Percentiles rank a stretch among this genome's conserved stretches.
These are phyloP conservation scores for Neofusicoccum sp. DNA, from an alignment of 2,329 filamentous ascomycete genomes.

Conservation along the genomic window DNA sequence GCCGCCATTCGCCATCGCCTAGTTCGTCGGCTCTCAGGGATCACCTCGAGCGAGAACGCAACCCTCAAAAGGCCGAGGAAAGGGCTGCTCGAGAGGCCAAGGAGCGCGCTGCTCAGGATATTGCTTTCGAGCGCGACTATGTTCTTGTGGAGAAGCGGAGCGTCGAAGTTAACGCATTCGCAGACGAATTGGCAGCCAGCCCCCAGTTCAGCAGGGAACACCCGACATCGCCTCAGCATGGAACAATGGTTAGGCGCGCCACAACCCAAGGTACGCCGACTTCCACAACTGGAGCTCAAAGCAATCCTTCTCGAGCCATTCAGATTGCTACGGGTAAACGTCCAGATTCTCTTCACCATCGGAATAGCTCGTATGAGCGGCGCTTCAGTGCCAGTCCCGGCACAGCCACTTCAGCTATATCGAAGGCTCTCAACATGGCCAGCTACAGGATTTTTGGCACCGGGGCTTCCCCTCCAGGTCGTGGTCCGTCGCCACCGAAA, in stretches of 20 bases:
- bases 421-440: conserved; percentile 92
- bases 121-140: conserved; percentile 90
- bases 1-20: conserved; percentile 47
- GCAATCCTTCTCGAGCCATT: conserved; percentile 71
- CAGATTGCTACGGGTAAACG: conserved; percentile 71
- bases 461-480: conserved; percentile 64
- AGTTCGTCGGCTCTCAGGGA: conserved; percentile 54
- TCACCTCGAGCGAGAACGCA: conserved; percentile 46
- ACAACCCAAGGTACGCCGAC: conserved; percentile 75
- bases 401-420: conserved; percentile 87
- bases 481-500: conserved; percentile 71
- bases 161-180: conserved; percentile 95
- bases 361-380: conserved; percentile 79
- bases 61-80: conserved; percentile 43
- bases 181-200: conserved; percentile 89
- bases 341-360: conserved; percentile 65
- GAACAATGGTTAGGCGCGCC: conserved; percentile 70
- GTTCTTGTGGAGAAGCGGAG: conserved; percentile 93
- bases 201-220: conserved; percentile 58
- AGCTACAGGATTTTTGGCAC: conserved; percentile 75
- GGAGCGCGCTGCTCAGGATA: conserved; percentile 77
- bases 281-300: conserved; percentile 69
- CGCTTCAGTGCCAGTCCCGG: conserved; percentile 71
- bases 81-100: conserved; percentile 50
- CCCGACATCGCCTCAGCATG: conserved; percentile 57